Evolutionary conservation across 2,329 filamentous ascomycete species (phyloP), one percentile per base, ranked within the genome.

Genomic region (Amauroascus verrucosus): DNA sequence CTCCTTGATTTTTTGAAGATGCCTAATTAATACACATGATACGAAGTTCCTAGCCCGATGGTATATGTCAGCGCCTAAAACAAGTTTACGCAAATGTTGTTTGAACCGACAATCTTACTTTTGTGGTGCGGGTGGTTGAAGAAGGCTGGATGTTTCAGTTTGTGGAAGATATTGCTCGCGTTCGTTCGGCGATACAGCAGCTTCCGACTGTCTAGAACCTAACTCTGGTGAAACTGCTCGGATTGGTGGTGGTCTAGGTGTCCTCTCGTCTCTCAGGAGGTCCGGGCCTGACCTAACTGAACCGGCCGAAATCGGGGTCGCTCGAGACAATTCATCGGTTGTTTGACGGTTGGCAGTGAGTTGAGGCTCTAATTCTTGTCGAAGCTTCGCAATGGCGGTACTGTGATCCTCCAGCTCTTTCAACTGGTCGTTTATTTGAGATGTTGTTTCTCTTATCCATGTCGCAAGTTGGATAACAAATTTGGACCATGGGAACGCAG

Each of bases 401-500:
- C 67, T 61, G 11, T 73, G 58, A n/a, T 74, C 73, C 1, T 75
- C 75, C 54, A 72, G 68, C 2, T 59, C 48, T 8, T 64, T 59
- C 16, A 82, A 67, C 1, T 68, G 63, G 1, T 60, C 49, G 18
- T 70, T 63, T 40, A 82, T 70, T 55, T 81, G 75, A 5, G 63
- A 59, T 30, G 68, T 65, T 18, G 76, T 70, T 6, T 61, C 58
- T 53, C 71, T 69, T 18, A 72, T 67, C 76, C 79, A 82, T 16
- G 68, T 60, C 1, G 74, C 64, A 5, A 74, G 62, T 7, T 69
- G 63, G 0, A 72, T 57, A 5, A 77, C 61, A 50, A 81, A 77
- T 2, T 64, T 59, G 0, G 68, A 59, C 78, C 78, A 82, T 2
- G 72, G 68, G 60, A 75, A 83, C 1, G 61, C 57, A 1, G 64